These are phyloP conservation scores for Xylariales sp. DNA, from an alignment of 2,329 filamentous ascomycete species.

Conservation along the genomic window DNA sequence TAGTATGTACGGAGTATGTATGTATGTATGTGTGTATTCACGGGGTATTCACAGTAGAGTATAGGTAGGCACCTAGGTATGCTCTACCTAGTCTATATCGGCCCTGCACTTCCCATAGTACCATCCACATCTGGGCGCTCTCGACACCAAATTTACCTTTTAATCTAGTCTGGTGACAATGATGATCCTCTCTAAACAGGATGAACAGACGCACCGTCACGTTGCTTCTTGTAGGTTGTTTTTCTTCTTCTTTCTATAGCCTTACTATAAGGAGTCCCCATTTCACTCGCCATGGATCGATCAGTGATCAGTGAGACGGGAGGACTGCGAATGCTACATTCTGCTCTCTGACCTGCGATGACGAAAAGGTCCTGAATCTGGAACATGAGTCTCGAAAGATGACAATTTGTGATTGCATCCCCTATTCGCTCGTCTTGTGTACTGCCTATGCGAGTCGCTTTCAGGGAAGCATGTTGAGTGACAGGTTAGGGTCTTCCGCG, in stretches of 20 bases:
- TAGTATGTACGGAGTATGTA: too few relatives aligned
- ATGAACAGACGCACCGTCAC: constrained; percentile 11
- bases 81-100: neutral
- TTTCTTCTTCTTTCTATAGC: constrained; percentile 3
- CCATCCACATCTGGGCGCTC: constrained; percentile 23
- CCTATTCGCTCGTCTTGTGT: constrained; percentile 31
- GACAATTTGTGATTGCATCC: constrained; percentile 30
- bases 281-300: constrained; percentile 14
- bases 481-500: constrained; percentile 26
- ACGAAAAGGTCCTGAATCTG: constrained; percentile 19
- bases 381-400: constrained; percentile 23
- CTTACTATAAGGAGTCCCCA: constrained; percentile 3
- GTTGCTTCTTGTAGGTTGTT: constrained; percentile 16
- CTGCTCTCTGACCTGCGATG: constrained; percentile 12
- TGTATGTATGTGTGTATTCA: too few relatives aligned
- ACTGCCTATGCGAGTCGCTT: constrained; percentile 29
- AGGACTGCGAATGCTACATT: constrained; percentile 16
- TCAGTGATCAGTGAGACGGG: constrained; percentile 17
- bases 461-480: constrained; percentile 25
- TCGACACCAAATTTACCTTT: constrained; percentile 16
- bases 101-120: constrained; percentile 22
- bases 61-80: neutral
- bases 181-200: constrained; percentile 1
- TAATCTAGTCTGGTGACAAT: constrained; percentile 11
- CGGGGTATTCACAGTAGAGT: constrained; percentile 18